Percentiles rank a stretch among this genome's conserved stretches.
phyloP scores from a whole-genome alignment of 106 monocot genomes.

The Allium cepa region DNA sequence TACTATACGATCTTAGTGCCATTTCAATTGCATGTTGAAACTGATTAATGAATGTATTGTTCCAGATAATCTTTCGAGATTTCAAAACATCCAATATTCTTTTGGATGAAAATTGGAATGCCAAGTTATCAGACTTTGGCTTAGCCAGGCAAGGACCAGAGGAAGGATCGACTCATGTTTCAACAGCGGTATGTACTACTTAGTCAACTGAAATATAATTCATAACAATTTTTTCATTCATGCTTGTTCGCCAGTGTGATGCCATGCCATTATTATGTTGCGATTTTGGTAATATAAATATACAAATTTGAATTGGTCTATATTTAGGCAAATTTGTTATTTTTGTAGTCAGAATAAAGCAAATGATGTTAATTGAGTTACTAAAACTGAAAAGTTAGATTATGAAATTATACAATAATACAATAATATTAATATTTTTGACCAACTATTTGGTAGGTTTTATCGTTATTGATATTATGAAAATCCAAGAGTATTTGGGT shows the following conservation, averaged over 20 bases:
- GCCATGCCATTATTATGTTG: too few relatives aligned
- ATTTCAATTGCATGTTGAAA: neutral
- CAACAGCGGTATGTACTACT: conserved; percentile 30
- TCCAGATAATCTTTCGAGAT: conserved; percentile 61
- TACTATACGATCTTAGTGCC: too few relatives aligned
- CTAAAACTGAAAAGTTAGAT: neutral
- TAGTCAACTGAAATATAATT: neutral
- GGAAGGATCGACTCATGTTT: conserved; percentile 39
- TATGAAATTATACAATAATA: neutral
- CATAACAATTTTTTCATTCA: neutral
- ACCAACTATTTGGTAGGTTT: too few relatives aligned
- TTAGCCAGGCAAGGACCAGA: conserved; percentile 48
- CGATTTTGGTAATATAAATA: neutral
- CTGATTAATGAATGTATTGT: neutral
- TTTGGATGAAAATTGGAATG: conserved; percentile 50
- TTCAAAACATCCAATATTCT: conserved; percentile 53
- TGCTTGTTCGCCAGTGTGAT: neutral
- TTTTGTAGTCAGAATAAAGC: neutral
- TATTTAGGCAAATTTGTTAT: neutral
- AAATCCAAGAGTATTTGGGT: too few relatives aligned
- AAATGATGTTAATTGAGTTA: neutral
- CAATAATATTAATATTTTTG: neutral
- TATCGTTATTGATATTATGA: too few relatives aligned
- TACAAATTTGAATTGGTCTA: neutral
- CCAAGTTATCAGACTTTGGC: conserved; percentile 57